Evolutionary conservation across 2,329 filamentous ascomycete genomes (phyloP).

Genomic region (Epichloe glyceriae): DNA sequence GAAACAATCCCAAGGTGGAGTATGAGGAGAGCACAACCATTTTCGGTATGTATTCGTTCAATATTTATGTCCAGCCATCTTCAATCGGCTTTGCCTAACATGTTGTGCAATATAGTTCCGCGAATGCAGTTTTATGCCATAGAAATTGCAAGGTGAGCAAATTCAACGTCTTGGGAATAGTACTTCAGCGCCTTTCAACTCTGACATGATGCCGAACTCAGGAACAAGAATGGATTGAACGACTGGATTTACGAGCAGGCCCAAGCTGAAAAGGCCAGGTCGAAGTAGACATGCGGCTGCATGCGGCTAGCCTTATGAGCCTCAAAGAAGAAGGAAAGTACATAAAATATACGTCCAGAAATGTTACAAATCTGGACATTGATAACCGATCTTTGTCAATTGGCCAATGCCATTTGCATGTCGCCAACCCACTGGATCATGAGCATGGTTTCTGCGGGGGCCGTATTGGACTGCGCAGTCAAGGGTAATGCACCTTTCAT

Average conservation of each 20-base stretch:
- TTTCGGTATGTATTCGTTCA: constrained; percentile 51
- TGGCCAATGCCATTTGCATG: too few relatives aligned
- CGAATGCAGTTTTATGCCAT: constrained; percentile 44
- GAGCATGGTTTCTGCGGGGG: background rate
- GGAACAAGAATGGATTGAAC: constrained; percentile 81
- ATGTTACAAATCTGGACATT: background rate
- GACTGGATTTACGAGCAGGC: constrained; percentile 93
- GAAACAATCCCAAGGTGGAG: constrained; percentile 63
- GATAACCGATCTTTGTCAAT: background rate
- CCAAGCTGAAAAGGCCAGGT: constrained; percentile 40
- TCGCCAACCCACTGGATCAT: background rate
- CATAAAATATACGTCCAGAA: background rate
- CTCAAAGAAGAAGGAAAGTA: background rate
- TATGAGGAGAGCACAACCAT: constrained; percentile 86
- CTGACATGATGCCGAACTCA: constrained; percentile 13
- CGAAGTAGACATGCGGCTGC: constrained; percentile 4
- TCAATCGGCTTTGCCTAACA: background rate
- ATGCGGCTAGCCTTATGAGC: background rate
- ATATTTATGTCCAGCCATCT: background rate
- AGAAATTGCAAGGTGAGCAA: constrained; percentile 31
- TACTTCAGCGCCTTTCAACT: background rate
- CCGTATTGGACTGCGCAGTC: background rate
- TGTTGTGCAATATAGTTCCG: constrained; percentile 26
- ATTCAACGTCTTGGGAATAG: background rate
- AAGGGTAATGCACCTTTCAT: too few relatives aligned